Base-by-base conservation (phyloP, 768 basidiomycete genomes). In the Lactifluus rugatus region DNA sequence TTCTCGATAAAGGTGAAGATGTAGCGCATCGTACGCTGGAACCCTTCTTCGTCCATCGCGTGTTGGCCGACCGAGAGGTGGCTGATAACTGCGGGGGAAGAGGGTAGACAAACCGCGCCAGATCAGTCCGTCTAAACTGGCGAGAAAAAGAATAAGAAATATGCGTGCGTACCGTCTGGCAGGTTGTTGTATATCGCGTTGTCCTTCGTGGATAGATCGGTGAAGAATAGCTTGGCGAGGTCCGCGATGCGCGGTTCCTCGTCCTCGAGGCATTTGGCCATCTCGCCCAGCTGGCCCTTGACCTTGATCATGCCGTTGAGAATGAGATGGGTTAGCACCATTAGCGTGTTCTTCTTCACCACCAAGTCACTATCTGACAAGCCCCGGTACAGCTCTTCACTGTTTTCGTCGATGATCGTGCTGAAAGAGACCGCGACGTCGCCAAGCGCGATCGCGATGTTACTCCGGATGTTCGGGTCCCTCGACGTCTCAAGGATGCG, bases 271-370 rank as follows among this genome's bases (percentile, higher is more conserved):
- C 96, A 98, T 72, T 99, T 98, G n/a, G 95, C 96, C 95, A 99
- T 98, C 77, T 99, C 96, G 17, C 96, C 96, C 7, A 99, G 77
- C 69, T 99, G 95, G 1, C 96, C 96, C 73, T 99, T 98, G 65
- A 98, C 94, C 72, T 98, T 99, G 79, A 99, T 89, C 96, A 98
- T 97, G 2, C 95, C 95, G 66, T 97, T 97, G 61, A 99, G 74
- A 68, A 98, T 98, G 60, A 99, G 74, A 70, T 97, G 93, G 11
- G 93, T 95, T 56, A 98, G 77, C 31, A 98, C 96, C 95, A 98
- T 98, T 46, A 99, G 79, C 36, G 95, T 96, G 73, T 98, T 98
- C 79, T 98, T 98, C 83, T 98, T 99, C 62, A 99, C 95, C 41
- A 87, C 81, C 10, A 91, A 72, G 65, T 95, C 82, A 41, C 74